phyloP scores from a whole-genome alignment of 129 eudicot genomes.

The Artemisia annua region DNA sequence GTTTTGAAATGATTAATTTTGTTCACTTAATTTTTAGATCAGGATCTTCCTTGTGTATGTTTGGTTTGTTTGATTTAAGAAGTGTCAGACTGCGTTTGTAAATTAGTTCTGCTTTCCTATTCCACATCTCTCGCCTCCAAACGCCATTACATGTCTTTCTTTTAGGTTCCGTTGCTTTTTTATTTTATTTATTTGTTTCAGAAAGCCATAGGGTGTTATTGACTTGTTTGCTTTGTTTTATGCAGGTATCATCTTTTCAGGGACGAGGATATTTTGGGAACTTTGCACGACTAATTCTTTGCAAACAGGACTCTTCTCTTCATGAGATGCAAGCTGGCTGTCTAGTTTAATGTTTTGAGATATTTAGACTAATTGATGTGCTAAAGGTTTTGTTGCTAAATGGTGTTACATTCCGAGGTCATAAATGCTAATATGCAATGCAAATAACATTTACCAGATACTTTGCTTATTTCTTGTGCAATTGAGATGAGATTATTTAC shows the following conservation, averaged over 20 bases:
- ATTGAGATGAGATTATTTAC: background rate
- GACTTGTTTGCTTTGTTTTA: constrained; percentile 2
- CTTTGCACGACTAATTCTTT: constrained; percentile 67
- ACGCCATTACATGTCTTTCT: background rate
- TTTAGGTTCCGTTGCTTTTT: too few species aligned
- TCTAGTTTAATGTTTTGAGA: constrained; percentile 26
- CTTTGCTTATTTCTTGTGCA: background rate
- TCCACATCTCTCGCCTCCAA: background rate
- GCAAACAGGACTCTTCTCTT: background rate
- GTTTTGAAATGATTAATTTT: background rate
- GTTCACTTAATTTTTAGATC: background rate
- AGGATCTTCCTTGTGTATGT: background rate
- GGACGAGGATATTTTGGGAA: constrained; percentile 96
- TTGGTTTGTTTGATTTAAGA: too few species aligned
- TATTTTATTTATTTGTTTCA: too few species aligned
- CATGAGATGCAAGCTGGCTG: constrained; percentile 4
- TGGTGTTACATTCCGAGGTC: constrained; percentile 18
- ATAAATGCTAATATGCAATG: constrained; percentile 21
- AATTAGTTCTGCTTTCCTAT: too few species aligned
- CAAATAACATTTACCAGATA: constrained; percentile 22
- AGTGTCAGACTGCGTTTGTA: too few species aligned
- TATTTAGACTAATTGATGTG: constrained; percentile 23
- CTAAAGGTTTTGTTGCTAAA: constrained; percentile 14
- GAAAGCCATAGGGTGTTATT: background rate
- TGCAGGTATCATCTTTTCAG: constrained; percentile 89